Evolutionary conservation across 352 stramenopile species (phyloP).

Genomic region (Bremia lactucae): DNA sequence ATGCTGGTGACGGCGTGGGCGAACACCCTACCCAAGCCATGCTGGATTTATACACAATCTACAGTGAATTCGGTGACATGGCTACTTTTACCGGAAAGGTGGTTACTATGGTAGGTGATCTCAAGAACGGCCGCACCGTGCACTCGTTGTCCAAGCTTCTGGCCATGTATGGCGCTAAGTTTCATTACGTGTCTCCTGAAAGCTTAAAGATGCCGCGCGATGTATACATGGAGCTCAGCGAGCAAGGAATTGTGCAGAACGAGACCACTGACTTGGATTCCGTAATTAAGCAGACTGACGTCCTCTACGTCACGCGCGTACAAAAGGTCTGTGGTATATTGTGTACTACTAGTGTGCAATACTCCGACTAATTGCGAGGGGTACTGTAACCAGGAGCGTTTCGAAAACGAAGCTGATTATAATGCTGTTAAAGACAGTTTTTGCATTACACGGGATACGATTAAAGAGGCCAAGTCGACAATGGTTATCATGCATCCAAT

Average conservation of each 20-base stretch:
- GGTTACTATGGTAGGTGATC: slow-evolving; percentile 95
- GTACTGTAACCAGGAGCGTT: slow-evolving; percentile 79
- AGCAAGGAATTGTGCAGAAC: slow-evolving; percentile 76
- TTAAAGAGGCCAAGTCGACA: slow-evolving; percentile 77
- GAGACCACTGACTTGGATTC: slow-evolving; percentile 75
- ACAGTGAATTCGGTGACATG: slow-evolving; percentile 72
- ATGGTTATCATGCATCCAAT: slow-evolving; percentile 98
- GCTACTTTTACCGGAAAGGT: slow-evolving; percentile 72
- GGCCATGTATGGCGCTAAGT: slow-evolving; percentile 79
- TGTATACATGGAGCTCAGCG: slow-evolving; percentile 61
- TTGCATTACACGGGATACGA: slow-evolving; percentile 53
- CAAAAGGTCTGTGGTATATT: slow-evolving; percentile 63
- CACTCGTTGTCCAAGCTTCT: slow-evolving; percentile 96
- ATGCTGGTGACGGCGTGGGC: slow-evolving; percentile 91
- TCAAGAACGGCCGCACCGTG: slow-evolving; percentile 98
- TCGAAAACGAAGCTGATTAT: slow-evolving; percentile 91
- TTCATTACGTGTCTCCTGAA: slow-evolving; percentile 90
- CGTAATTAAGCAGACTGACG: slow-evolving; percentile 88
- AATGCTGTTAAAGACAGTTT: slow-evolving; percentile 90
- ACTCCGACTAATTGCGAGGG: neutral
- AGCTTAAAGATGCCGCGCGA: slow-evolving; percentile 79
- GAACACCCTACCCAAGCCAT: slow-evolving; percentile 99
- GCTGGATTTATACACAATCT: slow-evolving; percentile 97
- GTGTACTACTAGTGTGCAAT: neutral
- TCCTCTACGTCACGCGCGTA: slow-evolving; percentile 98